Percentiles rank a stretch among this genome's conserved stretches.
Evolutionary conservation across 306 rosid species (phyloP).

Genomic region (Luffa aegyptiaca): DNA sequence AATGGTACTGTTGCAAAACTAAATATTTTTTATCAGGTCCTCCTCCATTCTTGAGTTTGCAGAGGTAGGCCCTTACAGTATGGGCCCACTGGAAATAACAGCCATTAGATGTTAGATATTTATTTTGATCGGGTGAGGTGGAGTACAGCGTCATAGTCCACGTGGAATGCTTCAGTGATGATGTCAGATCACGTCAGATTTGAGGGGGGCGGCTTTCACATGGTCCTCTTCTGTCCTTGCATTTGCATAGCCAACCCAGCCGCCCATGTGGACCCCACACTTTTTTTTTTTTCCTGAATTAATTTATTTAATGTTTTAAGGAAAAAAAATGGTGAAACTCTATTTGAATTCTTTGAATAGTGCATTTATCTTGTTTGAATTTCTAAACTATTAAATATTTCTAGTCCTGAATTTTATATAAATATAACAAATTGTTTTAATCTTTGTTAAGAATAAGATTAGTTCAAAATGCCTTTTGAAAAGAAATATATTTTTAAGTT

Average conservation of each 20-base stretch:
- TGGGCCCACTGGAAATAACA: not conserved
- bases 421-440: too few species aligned
- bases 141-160: not conserved
- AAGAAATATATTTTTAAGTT: not conserved
- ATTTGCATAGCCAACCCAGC: not conserved
- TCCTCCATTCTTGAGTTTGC: not conserved
- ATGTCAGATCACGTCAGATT: not conserved
- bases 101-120: not conserved
- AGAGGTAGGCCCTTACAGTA: not conserved
- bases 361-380: too few species aligned
- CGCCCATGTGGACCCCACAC: conserved; percentile 11
- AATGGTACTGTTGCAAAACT: not conserved
- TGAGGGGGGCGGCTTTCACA: not conserved
- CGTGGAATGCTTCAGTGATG: not conserved
- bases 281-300: not conserved
- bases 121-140: not conserved
- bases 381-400: too few species aligned
- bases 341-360: too few species aligned
- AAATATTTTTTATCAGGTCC: not conserved
- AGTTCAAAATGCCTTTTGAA: too few species aligned
- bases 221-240: not conserved
- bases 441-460: too few species aligned
- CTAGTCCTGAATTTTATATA: too few species aligned
- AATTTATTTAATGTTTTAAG: too few species aligned
- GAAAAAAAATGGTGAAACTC: too few species aligned